A percentile compares a stretch with the other conserved stretches of the same genome.
Conservation (phyloP, 2,329 filamentous ascomycete species). For the Neonectria magnoliae region DNA sequence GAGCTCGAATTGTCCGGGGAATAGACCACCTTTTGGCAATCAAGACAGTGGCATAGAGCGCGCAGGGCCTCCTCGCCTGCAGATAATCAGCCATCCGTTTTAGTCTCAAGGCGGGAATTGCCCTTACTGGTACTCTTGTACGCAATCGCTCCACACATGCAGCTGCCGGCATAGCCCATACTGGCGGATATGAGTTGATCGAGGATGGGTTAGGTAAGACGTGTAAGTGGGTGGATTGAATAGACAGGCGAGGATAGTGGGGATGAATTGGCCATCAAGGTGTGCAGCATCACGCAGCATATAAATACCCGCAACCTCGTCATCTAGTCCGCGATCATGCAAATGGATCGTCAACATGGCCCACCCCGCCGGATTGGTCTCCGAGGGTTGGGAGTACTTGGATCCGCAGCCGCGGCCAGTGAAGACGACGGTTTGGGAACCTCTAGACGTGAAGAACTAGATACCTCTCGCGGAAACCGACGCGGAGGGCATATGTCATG, state of each 20-base stretch:
- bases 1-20: no score
- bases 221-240: background rate
- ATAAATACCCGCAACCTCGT: background rate
- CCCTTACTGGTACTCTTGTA: slow-evolving; percentile 48
- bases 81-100: background rate
- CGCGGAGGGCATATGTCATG: background rate
- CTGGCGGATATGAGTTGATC: background rate
- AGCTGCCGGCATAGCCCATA: slow-evolving; percentile 46
- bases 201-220: background rate
- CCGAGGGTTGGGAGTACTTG: background rate
- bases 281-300: background rate
- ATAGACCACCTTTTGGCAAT: slow-evolving; percentile 64
- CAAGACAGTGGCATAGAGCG: slow-evolving; percentile 62
- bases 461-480: background rate
- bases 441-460: background rate
- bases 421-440: background rate
- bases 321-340: background rate
- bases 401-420: slow-evolving; percentile 16
- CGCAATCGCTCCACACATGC: slow-evolving; percentile 50
- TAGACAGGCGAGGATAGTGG: background rate
- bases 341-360: background rate
- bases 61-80: slow-evolving; percentile 53
- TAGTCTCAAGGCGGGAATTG: background rate
- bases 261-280: slow-evolving; percentile 1
- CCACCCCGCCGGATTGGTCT: background rate